Conservation (phyloP, 1,139 yeast species). For the Arxiozyma slooffiae region DNA sequence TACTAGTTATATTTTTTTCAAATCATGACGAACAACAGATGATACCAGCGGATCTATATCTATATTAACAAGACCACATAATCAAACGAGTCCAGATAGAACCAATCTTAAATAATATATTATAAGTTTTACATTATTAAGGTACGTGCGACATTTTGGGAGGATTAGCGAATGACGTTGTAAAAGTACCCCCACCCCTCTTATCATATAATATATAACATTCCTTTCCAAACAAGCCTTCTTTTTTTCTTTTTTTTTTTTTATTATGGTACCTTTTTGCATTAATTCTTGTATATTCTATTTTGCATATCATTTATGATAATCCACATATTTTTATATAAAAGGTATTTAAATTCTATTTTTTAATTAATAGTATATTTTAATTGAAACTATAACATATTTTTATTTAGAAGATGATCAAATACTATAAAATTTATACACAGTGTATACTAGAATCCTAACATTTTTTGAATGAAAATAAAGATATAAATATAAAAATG, state of each 20-base stretch:
- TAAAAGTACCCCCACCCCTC: too few species aligned
- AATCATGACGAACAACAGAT: neutral
- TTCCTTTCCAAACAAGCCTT: neutral
- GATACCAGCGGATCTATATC: neutral
- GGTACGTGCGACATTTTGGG: too few species aligned
- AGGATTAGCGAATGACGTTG: too few species aligned
- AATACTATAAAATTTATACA: slow-evolving; percentile 2
- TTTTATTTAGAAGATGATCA: neutral
- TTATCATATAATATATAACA: neutral
- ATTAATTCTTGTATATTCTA: neutral
- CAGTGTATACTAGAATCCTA: neutral
- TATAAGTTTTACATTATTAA: too few species aligned
- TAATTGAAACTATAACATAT: too few species aligned
- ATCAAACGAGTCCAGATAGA: neutral
- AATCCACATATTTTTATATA: neutral
- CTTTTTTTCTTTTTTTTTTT: too few species aligned
- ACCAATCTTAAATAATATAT: neutral
- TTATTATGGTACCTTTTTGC: neutral
- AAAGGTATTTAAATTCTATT: neutral
- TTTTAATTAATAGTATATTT: neutral
- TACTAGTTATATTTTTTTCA: neutral
- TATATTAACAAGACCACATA: neutral
- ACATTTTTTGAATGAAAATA: neutral
- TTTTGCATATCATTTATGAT: neutral
- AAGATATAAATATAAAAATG: neutral